Percentiles rank a stretch among this genome's conserved stretches.
These are phyloP conservation scores for Emericellopsis cladophorae DNA, from an alignment of 2,329 filamentous ascomycete species.

Conservation along the genomic window DNA sequence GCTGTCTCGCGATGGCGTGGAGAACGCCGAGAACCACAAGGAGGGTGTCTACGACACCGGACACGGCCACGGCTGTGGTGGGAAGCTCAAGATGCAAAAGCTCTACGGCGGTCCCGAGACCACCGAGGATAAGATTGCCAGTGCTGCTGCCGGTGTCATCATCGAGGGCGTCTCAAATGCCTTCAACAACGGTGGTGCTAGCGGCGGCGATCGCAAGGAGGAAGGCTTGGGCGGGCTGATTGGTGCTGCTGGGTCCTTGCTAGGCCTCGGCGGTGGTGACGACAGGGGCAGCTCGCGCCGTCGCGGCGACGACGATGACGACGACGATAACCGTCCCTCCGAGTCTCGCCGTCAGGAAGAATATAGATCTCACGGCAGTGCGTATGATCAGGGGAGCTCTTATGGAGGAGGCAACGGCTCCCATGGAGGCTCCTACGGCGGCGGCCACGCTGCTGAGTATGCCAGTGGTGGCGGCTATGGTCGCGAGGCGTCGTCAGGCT, in stretches of 20 bases:
- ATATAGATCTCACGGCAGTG: conserved; percentile 14
- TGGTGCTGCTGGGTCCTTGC: conserved; percentile 53
- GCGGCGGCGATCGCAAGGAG: conserved; percentile 26
- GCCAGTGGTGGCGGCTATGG: conserved; percentile 2
- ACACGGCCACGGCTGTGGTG: conserved; percentile 70
- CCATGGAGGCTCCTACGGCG: conserved; percentile 5
- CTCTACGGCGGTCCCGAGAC: conserved; percentile 37
- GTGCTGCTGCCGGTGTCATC: conserved; percentile 41
- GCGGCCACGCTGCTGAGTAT: conserved; percentile 4
- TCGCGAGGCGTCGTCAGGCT: no score
- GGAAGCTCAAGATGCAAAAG: conserved; percentile 70
- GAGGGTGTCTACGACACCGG: conserved; percentile 73
- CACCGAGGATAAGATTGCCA: conserved; percentile 42
- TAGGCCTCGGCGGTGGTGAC: conserved; percentile 35
- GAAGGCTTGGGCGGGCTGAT: conserved; percentile 59
- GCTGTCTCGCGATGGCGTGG: conserved; percentile 67
- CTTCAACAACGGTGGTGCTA: conserved; percentile 10
- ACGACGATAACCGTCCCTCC: conserved; percentile 24
- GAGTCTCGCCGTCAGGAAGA: conserved; percentile 47
- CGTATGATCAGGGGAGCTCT: conserved; percentile 2
- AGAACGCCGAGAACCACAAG: conserved; percentile 72
- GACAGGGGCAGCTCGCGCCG: conserved; percentile 25
- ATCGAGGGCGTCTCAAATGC: conserved; percentile 44
- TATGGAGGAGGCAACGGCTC: not conserved
- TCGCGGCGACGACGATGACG: conserved; percentile 45